These are phyloP conservation scores for Ligustrum vulgare DNA, from an alignment of 257 asterid species.

Conservation along the genomic window DNA sequence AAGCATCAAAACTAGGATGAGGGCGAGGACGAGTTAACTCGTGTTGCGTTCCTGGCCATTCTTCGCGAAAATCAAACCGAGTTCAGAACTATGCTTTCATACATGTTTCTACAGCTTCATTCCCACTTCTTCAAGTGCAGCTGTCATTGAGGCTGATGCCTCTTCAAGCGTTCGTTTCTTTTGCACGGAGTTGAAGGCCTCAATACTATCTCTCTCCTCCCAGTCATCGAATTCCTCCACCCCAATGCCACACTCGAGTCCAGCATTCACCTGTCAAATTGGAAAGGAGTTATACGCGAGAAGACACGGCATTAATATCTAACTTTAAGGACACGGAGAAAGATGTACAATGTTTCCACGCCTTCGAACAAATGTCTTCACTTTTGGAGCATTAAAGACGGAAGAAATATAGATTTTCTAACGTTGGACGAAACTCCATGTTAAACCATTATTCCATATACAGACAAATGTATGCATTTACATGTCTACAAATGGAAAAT, in stretches of 20 bases:
- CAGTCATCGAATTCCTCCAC: slow-evolving; percentile 65
- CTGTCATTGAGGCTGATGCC: slow-evolving; percentile 94
- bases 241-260: slow-evolving; percentile 96
- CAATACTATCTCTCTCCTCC: slow-evolving; percentile 82
- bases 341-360: not conserved
- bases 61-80: slow-evolving; percentile 18
- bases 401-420: not conserved
- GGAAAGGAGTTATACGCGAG: slow-evolving; percentile 3
- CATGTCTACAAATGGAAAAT: not conserved
- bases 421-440: not conserved
- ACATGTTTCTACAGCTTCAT: slow-evolving; percentile 33
- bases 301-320: not conserved
- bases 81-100: slow-evolving; percentile 10
- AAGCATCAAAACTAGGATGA: slow-evolving; percentile 23
- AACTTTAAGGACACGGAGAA: not conserved
- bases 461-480: too few species aligned
- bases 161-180: slow-evolving; percentile 96
- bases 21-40: slow-evolving; percentile 13
- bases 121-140: slow-evolving; percentile 70
- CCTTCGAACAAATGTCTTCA: not conserved
- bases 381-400: not conserved
- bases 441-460: too few species aligned
- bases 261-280: slow-evolving; percentile 73
- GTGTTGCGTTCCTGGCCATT: slow-evolving; percentile 14
- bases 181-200: slow-evolving; percentile 74